Evolutionary conservation across 2,329 filamentous ascomycete species (phyloP).

Genomic region (Fusarium sp.): DNA sequence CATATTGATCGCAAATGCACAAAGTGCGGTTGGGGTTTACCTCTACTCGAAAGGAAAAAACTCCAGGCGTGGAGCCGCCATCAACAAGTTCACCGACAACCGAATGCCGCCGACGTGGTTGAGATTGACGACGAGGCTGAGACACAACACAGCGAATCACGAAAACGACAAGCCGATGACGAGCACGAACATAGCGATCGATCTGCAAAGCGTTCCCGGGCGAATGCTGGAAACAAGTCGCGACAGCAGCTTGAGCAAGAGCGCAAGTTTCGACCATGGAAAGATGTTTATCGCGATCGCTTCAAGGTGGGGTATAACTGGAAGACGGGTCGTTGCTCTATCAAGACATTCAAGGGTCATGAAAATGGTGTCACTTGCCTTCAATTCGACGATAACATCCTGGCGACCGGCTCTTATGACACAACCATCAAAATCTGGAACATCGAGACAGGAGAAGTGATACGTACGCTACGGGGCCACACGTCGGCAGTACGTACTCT

Average conservation of each 20-base stretch:
- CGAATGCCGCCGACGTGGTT: conserved; percentile 43
- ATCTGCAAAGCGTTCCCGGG: conserved; percentile 52
- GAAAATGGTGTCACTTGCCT: conserved; percentile 75
- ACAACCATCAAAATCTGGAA: conserved; percentile 97
- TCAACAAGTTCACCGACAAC: conserved; percentile 71
- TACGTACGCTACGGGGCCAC: conserved; percentile 88
- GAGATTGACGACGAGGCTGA: conserved; percentile 45
- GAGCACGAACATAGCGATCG: conserved; percentile 47
- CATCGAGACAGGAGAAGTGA: conserved; percentile 85
- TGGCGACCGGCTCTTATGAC: conserved; percentile 96
- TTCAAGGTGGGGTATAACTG: conserved; percentile 98
- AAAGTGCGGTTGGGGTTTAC: conserved; percentile 95
- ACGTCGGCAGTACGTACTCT: conserved; percentile 85
- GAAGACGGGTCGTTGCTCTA: conserved; percentile 92
- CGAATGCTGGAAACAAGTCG: conserved; percentile 44
- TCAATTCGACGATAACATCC: conserved; percentile 83
- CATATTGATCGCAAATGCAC: conserved; percentile 94
- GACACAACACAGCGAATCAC: conserved; percentile 44
- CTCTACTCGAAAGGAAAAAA: conserved; percentile 87
- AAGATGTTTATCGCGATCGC: conserved; percentile 94
- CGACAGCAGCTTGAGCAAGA: conserved; percentile 56
- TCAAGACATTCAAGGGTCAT: conserved; percentile 86
- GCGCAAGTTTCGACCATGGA: conserved; percentile 79
- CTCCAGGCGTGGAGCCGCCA: conserved; percentile 88
- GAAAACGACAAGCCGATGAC: conserved; percentile 52